Conservation (phyloP, 805 yeast species). For the Maudiozyma saulgeensis region DNA sequence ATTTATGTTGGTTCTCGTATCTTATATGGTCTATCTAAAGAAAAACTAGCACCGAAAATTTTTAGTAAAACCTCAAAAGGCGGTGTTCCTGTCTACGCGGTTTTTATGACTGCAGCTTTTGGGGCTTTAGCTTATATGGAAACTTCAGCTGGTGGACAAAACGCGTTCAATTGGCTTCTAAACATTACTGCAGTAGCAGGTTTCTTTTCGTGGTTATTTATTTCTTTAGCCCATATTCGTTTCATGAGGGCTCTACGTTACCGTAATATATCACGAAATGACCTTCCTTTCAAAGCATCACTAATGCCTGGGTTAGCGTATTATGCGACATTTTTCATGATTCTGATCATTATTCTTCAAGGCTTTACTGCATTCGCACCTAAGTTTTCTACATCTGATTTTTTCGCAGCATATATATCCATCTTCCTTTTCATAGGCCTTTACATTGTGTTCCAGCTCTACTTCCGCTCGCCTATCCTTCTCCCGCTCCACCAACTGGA, state of each 20-base stretch:
- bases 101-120: slow-evolving; percentile 46
- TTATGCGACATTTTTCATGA: slow-evolving; percentile 47
- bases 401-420: slow-evolving; percentile 66
- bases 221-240: slow-evolving; percentile 54
- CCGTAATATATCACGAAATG: slow-evolving; percentile 57
- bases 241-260: slow-evolving; percentile 56
- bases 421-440: slow-evolving; percentile 39
- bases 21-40: slow-evolving; percentile 54
- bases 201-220: slow-evolving; percentile 62
- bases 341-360: slow-evolving; percentile 55
- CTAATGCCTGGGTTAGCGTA: slow-evolving; percentile 60
- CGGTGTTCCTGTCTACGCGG: slow-evolving; percentile 58
- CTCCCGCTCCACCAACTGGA: neutral
- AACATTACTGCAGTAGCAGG: slow-evolving; percentile 75
- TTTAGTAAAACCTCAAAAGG: slow-evolving; percentile 39
- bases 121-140: slow-evolving; percentile 58
- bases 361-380: slow-evolving; percentile 59
- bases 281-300: slow-evolving; percentile 66
- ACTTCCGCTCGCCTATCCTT: neutral
- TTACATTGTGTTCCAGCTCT: neutral
- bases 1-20: slow-evolving; percentile 64
- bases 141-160: slow-evolving; percentile 42
- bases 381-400: slow-evolving; percentile 41
- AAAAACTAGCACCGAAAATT: slow-evolving; percentile 46
- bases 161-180: slow-evolving; percentile 63